Evolutionary conservation across 805 yeast genomes (phyloP).

Genomic region (Osmozyma mogii): DNA sequence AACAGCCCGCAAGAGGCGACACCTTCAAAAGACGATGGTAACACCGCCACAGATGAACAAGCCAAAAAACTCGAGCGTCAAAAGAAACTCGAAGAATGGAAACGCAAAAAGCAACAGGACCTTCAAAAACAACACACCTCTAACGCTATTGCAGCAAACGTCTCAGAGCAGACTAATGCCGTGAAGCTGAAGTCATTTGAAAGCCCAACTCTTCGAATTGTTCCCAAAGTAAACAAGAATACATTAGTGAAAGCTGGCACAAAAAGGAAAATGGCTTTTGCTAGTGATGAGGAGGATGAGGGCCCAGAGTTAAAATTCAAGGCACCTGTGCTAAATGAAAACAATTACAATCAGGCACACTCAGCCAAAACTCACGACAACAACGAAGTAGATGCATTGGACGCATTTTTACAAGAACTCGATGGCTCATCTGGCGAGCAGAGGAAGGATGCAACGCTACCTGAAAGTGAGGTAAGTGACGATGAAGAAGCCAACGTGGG

Average conservation of each 20-base stretch:
- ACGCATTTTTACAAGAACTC: slow-evolving; percentile 10
- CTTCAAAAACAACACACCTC: slow-evolving; percentile 1
- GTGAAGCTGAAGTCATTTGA: not conserved
- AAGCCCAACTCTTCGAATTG: not conserved
- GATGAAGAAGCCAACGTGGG: slow-evolving; percentile 5
- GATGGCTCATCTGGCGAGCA: not conserved
- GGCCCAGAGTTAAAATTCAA: slow-evolving; percentile 13
- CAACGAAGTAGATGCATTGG: slow-evolving; percentile 19
- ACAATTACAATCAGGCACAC: slow-evolving; percentile 6
- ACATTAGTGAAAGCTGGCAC: not conserved
- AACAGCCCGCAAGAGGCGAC: slow-evolving; percentile 3
- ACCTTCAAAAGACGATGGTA: not conserved
- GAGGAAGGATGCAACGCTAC: not conserved
- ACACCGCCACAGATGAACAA: slow-evolving; percentile 2
- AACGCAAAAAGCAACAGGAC: slow-evolving; percentile 11
- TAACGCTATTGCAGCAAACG: slow-evolving; percentile 1
- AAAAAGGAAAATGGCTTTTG: slow-evolving; percentile 7
- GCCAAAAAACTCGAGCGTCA: slow-evolving; percentile 9
- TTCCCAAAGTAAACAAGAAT: not conserved
- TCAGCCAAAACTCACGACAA: not conserved
- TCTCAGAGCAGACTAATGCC: slow-evolving; percentile 9
- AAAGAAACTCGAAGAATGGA: slow-evolving; percentile 14
- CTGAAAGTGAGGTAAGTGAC: not conserved
- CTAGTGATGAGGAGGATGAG: slow-evolving; percentile 23
- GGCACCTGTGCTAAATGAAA: slow-evolving; percentile 11